Percentiles rank a stretch among this genome's conserved stretches.
Conservation (phyloP, 2,329 filamentous ascomycete genomes). For the Atkinsonella texensis region DNA sequence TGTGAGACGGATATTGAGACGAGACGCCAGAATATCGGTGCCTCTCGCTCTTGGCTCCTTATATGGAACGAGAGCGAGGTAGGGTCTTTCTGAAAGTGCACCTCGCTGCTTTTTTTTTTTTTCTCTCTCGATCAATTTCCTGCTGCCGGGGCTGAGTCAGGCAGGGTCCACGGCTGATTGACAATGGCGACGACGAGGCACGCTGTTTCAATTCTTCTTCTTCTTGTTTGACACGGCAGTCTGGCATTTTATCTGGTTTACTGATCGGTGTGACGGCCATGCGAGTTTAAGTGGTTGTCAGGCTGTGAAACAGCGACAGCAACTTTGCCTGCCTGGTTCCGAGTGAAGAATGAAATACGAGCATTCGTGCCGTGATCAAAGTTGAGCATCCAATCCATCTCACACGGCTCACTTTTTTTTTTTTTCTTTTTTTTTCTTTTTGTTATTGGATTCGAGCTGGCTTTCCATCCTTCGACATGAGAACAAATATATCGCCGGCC, state of each 20-base stretch:
- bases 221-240: neutral
- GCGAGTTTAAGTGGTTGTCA: no score
- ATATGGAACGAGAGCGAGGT: neutral
- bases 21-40: neutral
- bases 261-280: no score
- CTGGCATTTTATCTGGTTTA: no score
- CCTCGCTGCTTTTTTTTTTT: neutral
- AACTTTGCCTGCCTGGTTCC: no score
- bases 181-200: neutral
- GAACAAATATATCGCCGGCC: conserved; percentile 16
- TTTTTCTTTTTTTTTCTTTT: no score
- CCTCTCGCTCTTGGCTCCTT: neutral
- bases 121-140: neutral
- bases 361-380: no score
- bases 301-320: no score
- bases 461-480: conserved; percentile 16
- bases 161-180: neutral
- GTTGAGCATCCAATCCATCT: no score
- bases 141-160: neutral
- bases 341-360: no score
- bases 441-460: conserved; percentile 3
- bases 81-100: no score
- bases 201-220: neutral
- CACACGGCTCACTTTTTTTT: no score
- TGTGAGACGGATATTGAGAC: conserved; percentile 3